Evolutionary conservation across 441 rosid genomes (phyloP).

Genomic region (Gossypium trilobum): DNA sequence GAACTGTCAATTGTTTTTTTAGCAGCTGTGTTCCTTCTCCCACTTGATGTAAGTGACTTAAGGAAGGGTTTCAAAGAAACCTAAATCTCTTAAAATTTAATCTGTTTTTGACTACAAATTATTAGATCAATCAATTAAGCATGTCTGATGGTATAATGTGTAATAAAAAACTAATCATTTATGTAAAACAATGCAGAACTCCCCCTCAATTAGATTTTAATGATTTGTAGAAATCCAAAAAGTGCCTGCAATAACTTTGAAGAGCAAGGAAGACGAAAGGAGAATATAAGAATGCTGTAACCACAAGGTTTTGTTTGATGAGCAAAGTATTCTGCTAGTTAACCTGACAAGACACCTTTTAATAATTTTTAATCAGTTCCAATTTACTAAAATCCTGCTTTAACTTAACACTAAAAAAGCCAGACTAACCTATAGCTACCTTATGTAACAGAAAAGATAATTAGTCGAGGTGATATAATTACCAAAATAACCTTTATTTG

Average conservation of each 20-base stretch:
- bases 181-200: background rate
- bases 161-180: background rate
- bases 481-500: background rate
- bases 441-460: background rate
- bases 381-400: constrained; percentile 2
- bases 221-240: background rate
- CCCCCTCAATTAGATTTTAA: background rate
- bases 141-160: background rate
- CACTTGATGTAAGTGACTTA: background rate
- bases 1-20: background rate
- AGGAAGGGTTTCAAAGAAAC: background rate
- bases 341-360: background rate
- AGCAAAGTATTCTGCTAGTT: background rate
- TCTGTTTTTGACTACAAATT: background rate
- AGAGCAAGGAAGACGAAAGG: background rate
- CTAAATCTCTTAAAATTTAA: background rate
- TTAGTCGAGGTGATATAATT: background rate
- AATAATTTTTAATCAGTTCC: background rate
- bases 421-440: background rate
- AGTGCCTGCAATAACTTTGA: constrained; percentile 6
- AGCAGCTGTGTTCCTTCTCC: background rate
- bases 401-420: background rate
- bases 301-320: background rate
- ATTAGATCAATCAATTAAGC: background rate
- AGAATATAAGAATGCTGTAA: background rate